These are phyloP conservation scores for Arabidopsis arenosa DNA, from an alignment of 345 rosid genomes.

Conservation along the genomic window DNA sequence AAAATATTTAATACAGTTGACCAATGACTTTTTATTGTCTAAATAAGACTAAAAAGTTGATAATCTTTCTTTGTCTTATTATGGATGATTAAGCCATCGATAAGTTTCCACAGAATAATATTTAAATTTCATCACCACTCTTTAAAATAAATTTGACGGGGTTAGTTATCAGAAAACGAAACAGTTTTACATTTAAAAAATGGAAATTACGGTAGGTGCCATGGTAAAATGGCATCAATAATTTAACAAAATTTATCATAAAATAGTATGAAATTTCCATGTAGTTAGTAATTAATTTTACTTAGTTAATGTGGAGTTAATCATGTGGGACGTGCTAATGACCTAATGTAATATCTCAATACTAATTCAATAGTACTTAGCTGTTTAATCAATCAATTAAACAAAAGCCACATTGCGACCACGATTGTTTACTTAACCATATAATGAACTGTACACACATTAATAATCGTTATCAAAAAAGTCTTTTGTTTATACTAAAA, in stretches of 20 bases:
- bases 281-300: neutral
- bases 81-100: constrained; percentile 38
- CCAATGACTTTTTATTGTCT: constrained; percentile 46
- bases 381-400: constrained; percentile 26
- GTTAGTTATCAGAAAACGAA: neutral
- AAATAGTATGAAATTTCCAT: neutral
- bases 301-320: constrained; percentile 12
- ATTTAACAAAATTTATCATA: neutral
- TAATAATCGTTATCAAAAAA: constrained; percentile 22
- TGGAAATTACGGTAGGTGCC: neutral
- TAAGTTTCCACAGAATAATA: constrained; percentile 35
- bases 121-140: constrained; percentile 10
- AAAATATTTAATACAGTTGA: constrained; percentile 34
- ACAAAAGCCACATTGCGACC: constrained; percentile 46
- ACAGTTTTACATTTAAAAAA: neutral
- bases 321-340: constrained; percentile 25
- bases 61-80: constrained; percentile 37
- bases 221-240: constrained; percentile 2
- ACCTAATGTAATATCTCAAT: constrained; percentile 18
- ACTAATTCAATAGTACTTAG: neutral
- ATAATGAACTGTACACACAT: constrained; percentile 41
- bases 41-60: constrained; percentile 41
- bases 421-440: constrained; percentile 44
- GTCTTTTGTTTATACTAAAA: neutral
- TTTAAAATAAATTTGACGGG: neutral